Conservation (phyloP, 2,329 filamentous ascomycete species). For the Pseudopyricularia javanii region DNA sequence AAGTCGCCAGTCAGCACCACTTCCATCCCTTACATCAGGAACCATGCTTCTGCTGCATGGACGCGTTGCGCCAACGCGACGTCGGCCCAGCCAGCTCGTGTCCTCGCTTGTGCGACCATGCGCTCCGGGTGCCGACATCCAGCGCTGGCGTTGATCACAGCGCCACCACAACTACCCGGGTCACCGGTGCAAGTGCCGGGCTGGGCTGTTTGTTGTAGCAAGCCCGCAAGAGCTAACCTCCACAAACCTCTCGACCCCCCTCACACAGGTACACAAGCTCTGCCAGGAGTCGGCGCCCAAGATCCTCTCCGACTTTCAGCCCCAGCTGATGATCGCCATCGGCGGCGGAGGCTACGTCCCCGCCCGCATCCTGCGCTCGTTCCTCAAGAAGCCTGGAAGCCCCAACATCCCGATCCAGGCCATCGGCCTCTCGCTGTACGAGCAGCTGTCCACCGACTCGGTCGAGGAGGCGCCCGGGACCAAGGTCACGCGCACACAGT, state of each 20-base stretch:
- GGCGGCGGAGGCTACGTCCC: conserved; percentile 96
- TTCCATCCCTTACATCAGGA: neutral
- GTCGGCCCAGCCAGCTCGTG: neutral
- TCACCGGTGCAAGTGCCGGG: no score
- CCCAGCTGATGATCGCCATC: conserved; percentile 96
- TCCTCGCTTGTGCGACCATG: neutral
- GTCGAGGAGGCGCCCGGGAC: conserved; percentile 70
- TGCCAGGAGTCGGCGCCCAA: conserved; percentile 74
- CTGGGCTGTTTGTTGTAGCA: no score
- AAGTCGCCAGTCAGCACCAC: conserved; percentile 20
- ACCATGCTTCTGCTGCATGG: neutral
- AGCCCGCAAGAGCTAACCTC: neutral
- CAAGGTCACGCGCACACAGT: conserved; percentile 95
- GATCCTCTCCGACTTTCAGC: conserved; percentile 77
- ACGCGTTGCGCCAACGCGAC: neutral
- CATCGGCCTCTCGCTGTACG: conserved; percentile 95
- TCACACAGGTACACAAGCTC: conserved; percentile 78
- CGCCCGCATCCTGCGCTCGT: conserved; percentile 90
- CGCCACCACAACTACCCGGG: no score
- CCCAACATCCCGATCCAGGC: conserved; percentile 99
- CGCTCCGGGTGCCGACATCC: neutral
- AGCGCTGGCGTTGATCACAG: no score
- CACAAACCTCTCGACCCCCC: neutral
- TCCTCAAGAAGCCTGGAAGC: conserved; percentile 76
- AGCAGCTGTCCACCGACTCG: conserved; percentile 51